phyloP scores from a whole-genome alignment of 352 stramenopile genomes.

The Thraustotheca clavata region DNA sequence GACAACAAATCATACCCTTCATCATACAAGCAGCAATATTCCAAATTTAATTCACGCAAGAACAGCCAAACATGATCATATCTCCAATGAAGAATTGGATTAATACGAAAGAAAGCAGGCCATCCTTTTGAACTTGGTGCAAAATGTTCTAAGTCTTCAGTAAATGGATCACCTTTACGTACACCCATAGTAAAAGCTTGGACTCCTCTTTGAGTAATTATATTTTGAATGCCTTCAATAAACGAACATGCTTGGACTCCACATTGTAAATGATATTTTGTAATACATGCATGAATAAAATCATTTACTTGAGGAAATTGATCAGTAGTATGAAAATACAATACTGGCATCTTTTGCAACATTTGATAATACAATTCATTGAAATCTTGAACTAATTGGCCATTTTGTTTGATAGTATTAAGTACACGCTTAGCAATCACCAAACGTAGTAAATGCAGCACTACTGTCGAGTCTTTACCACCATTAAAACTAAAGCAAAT shows the following conservation, averaged over 20 bases:
- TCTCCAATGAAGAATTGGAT: conserved; percentile 95
- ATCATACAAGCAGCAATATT: conserved; percentile 88
- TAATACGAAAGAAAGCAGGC: conserved; percentile 96
- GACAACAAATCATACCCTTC: conserved; percentile 46
- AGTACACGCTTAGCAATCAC: conserved; percentile 68
- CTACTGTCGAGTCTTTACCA: conserved; percentile 88
- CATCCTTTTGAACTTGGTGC: conserved; percentile 79
- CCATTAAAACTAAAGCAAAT: conserved; percentile 90
- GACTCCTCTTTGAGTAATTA: conserved; percentile 76
- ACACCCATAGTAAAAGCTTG: conserved; percentile 89
- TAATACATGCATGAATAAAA: conserved; percentile 75
- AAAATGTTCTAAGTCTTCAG: conserved; percentile 77
- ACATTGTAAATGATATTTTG: conserved; percentile 32
- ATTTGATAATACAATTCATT: conserved; percentile 35
- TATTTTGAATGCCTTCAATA: conserved; percentile 86
- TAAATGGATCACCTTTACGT: conserved; percentile 90
- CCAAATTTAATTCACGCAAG: conserved; percentile 73
- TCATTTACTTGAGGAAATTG: conserved; percentile 91
- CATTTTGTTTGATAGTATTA: neutral
- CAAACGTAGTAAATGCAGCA: conserved; percentile 84
- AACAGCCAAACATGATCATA: conserved; percentile 95
- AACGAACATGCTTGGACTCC: conserved; percentile 87
- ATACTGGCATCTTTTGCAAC: conserved; percentile 64
- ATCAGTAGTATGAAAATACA: conserved; percentile 95
- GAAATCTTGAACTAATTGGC: conserved; percentile 32